These are phyloP conservation scores for Zymoseptoria tritici DNA, from an alignment of 2,329 filamentous ascomycete species.

Conservation along the genomic window DNA sequence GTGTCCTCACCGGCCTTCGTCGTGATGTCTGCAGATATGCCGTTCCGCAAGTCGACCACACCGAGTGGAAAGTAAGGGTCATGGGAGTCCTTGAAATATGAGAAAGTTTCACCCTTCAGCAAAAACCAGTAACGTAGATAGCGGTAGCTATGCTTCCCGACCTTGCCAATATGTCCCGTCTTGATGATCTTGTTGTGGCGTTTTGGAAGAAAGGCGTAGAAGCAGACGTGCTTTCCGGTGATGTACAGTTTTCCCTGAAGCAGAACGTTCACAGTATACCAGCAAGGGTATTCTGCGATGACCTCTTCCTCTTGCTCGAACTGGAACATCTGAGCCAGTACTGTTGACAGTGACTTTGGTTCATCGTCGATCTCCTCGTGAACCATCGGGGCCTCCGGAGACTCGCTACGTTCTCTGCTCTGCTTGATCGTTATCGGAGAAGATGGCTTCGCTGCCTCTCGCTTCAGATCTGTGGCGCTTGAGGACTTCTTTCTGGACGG, in stretches of 20 bases:
- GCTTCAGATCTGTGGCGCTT: constrained; percentile 65
- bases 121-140: constrained; percentile 92
- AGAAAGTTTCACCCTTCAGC: constrained; percentile 82
- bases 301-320: constrained; percentile 79
- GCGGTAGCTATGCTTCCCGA: constrained; percentile 76
- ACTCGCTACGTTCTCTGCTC: constrained; percentile 15
- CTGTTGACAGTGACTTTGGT: constrained; percentile 12
- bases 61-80: constrained; percentile 88
- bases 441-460: constrained; percentile 25
- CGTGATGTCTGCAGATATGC: constrained; percentile 71
- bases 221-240: constrained; percentile 86
- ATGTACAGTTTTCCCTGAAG: constrained; percentile 96
- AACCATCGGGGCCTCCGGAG: not conserved
- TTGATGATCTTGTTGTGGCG: constrained; percentile 74
- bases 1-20: constrained; percentile 51
- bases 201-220: constrained; percentile 94
- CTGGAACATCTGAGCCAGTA: constrained; percentile 58
- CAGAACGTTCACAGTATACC: constrained; percentile 82
- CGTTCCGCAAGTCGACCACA: constrained; percentile 86
- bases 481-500: constrained; percentile 40
- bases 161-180: constrained; percentile 81
- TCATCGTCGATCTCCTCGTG: not conserved
- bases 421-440: constrained; percentile 17
- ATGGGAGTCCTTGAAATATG: constrained; percentile 77
- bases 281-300: constrained; percentile 87